These are phyloP conservation scores for Geotrichum macrosporum DNA, from an alignment of 1,139 yeast genomes.

Conservation along the genomic window DNA sequence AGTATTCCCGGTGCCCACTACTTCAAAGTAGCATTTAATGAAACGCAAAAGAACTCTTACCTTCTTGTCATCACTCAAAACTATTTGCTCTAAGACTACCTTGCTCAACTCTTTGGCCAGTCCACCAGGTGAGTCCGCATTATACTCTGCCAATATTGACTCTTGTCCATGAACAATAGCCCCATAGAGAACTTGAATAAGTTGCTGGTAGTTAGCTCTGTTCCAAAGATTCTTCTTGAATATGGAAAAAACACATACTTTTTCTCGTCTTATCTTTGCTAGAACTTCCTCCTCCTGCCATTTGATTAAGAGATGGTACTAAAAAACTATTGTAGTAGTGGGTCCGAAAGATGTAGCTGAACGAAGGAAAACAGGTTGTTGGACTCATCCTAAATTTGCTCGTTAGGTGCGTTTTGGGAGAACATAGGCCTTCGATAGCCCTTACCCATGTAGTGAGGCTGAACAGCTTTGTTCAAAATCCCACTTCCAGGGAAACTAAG, in stretches of 20 bases:
- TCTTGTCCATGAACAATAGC: constrained; percentile 34
- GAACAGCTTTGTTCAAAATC: no score
- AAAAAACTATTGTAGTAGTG: no score
- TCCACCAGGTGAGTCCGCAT: constrained; percentile 23
- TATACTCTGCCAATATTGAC: constrained; percentile 25
- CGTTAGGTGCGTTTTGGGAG: no score
- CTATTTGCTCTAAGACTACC: constrained; percentile 31
- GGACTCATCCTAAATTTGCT: no score
- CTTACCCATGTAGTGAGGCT: no score
- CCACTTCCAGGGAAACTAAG: neutral
- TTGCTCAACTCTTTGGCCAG: constrained; percentile 30
- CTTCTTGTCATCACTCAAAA: constrained; percentile 31
- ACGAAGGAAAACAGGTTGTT: no score
- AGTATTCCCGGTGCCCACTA: no score
- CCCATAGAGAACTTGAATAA: constrained; percentile 31
- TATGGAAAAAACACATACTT: neutral
- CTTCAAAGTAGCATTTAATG: no score
- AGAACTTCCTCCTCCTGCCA: neutral
- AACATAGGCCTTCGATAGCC: no score
- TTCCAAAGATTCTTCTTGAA: no score
- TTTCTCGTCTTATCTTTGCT: neutral
- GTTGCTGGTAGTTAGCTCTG: neutral
- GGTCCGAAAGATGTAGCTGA: no score
- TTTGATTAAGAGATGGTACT: no score
- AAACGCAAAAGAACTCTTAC: constrained; percentile 17